Evolutionary conservation across 768 basidiomycete genomes (phyloP), one percentile per base, ranked within the genome.

Genomic region (Macrolepiota fuliginosa): DNA sequence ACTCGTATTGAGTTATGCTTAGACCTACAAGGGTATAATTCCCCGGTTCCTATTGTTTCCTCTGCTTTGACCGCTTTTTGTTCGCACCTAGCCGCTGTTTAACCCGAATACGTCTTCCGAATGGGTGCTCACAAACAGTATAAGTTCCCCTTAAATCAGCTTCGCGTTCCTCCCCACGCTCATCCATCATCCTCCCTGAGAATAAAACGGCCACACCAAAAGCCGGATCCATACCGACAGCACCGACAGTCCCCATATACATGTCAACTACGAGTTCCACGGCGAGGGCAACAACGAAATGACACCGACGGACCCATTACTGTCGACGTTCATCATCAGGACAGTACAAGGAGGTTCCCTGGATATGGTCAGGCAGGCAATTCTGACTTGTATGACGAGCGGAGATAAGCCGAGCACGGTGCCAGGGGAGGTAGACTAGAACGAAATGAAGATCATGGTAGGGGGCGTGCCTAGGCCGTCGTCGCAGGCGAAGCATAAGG

Each of bases 391-490:
- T 11, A 11, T 29, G 15, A 40, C 45, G 4, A 13, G 29, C 2
- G 57, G 19, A 11, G 32, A 47, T 4, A 53, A 58, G 13, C 45
- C 27, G 3, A 22, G 32, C 17, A 51, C 29, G 3, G 29, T 62
- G 9, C 40, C 32, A 36, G 65, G 65, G 6, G 51, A 29, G 40
- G 54, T 66, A 45, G 61, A 66, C 51, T 66, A 63, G 65, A 64
- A 64, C 19, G 40, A 54, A 5, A 66, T 64, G 61, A 64, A 45
- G 39, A 56, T 66, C 39, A 56, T 42, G 15, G 62, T 66, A n/a
- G 56, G 22, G 13, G 60, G 60, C 2, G 47, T 39, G 4, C 47
- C 35, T 11, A 62, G 56, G 54, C 37, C 56, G 15, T 25, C 57
- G 9, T 37, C 25, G n/a, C 63, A 64, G 4, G 51, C 58, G 3